A percentile compares a stretch with the other conserved stretches of the same genome.
These are phyloP conservation scores for Bipolaris zeicola DNA, from an alignment of 2,329 filamentous ascomycete genomes.

Conservation along the genomic window DNA sequence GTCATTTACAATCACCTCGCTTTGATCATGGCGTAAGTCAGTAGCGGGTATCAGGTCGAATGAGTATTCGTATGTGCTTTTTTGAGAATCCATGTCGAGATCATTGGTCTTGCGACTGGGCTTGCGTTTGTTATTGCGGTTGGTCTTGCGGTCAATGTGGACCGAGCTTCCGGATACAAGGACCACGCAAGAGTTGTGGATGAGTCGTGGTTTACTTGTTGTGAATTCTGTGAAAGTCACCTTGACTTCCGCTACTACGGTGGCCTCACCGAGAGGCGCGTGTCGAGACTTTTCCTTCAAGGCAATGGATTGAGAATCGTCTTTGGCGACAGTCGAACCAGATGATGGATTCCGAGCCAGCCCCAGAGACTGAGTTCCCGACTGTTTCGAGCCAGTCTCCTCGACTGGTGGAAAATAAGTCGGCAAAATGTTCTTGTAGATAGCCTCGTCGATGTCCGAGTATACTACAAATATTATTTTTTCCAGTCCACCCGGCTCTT, in stretches of 20 bases:
- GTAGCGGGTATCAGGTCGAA: no score
- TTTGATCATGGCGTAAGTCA: no score
- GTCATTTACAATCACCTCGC: no score
- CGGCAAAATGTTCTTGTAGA: conserved; percentile 41
- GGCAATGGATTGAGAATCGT: background rate
- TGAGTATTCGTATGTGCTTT: no score
- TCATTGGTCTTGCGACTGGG: no score
- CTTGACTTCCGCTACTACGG: background rate
- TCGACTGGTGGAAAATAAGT: conserved; percentile 39
- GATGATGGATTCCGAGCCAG: background rate
- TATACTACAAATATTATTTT: conserved; percentile 42
- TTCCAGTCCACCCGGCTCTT: conserved; percentile 26
- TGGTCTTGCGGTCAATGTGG: no score
- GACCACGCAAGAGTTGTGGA: no score
- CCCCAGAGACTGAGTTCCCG: background rate
- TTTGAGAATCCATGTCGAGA: no score
- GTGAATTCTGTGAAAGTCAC: background rate
- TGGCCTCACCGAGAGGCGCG: no score
- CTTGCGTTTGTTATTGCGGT: no score
- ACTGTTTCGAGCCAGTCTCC: conserved; percentile 17
- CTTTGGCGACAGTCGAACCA: background rate
- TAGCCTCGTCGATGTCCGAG: conserved; percentile 36
- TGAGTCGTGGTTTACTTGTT: no score
- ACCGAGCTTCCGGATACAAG: no score
- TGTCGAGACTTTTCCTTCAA: background rate